These are phyloP conservation scores for Globisporangium cystogenes DNA, from an alignment of 352 stramenopile genomes.

Conservation along the genomic window DNA sequence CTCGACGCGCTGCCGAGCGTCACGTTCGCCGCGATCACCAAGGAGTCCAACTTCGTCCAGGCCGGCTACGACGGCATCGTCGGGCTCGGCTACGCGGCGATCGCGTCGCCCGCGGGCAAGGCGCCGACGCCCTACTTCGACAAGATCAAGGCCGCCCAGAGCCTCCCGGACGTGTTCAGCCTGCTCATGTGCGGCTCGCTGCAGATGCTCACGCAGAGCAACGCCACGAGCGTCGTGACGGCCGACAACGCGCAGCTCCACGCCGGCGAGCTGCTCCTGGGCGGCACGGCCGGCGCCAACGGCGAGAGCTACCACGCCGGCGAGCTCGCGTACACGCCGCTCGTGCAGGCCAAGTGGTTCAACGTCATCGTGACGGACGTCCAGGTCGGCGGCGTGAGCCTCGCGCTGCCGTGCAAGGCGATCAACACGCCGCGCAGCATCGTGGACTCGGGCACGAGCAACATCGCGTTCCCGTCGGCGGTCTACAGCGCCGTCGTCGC, in stretches of 20 bases:
- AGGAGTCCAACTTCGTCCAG: conserved; percentile 64
- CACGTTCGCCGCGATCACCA: conserved; percentile 52
- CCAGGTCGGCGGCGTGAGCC: conserved; percentile 32
- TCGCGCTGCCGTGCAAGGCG: conserved; percentile 46
- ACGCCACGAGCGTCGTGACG: conserved; percentile 17
- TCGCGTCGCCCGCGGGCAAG: conserved; percentile 45
- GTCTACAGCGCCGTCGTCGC: conserved; percentile 59
- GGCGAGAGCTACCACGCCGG: conserved; percentile 51
- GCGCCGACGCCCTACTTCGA: conserved; percentile 64
- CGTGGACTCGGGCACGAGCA: conserved; percentile 77
- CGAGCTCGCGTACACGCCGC: conserved; percentile 63
- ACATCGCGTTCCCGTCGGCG: conserved; percentile 65
- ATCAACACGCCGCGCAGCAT: conserved; percentile 74
- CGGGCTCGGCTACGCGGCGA: conserved; percentile 50
- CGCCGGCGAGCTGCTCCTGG: conserved; percentile 55
- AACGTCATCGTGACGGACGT: conserved; percentile 77
- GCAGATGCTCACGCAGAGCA: conserved; percentile 45
- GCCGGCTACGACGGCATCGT: conserved; percentile 74
- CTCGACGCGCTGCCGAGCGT: conserved; percentile 40
- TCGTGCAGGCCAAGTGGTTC: conserved; percentile 75
- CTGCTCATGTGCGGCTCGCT: conserved; percentile 73
- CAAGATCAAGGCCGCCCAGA: conserved; percentile 22
- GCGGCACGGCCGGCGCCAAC: conserved; percentile 36
- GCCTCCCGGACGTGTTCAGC: conserved; percentile 55
- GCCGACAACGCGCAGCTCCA: conserved; percentile 36